Evolutionary conservation across 2,329 filamentous ascomycete species (phyloP).

Genomic region (Cytospora mali): DNA sequence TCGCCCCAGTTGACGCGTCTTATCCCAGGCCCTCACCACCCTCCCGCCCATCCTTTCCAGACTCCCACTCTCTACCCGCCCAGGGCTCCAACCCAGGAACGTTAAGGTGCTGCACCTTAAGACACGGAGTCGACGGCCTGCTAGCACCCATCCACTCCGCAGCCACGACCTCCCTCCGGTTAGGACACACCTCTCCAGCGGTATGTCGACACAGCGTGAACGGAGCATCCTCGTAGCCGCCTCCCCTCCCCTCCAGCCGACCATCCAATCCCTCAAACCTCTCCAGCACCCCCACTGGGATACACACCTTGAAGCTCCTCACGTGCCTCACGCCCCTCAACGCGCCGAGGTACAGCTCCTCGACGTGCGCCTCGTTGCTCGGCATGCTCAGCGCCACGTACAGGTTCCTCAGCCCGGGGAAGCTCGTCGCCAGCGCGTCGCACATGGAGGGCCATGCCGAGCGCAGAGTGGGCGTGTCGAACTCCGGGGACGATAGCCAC

Average conservation of each 20-base stretch:
- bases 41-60: constrained; percentile 9
- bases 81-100: constrained; percentile 23
- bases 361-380: constrained; percentile 14
- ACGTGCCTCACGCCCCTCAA: constrained; percentile 17
- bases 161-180: constrained; percentile 26
- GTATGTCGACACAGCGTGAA: constrained; percentile 25
- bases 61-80: constrained; percentile 17
- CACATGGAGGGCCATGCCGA: constrained; percentile 26
- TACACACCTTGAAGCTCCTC: constrained; percentile 26
- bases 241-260: constrained; percentile 6
- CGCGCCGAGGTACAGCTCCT: constrained; percentile 24
- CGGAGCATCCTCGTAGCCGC: not conserved
- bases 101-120: constrained; percentile 18
- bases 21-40: no score
- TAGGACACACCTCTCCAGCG: constrained; percentile 25
- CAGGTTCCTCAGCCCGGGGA: constrained; percentile 23
- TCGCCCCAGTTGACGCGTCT: no score
- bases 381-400: constrained; percentile 26
- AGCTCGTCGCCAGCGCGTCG: constrained; percentile 20
- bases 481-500: constrained; percentile 21
- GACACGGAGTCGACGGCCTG: constrained; percentile 21
- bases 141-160: constrained; percentile 25
- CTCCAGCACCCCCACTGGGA: constrained; percentile 25
- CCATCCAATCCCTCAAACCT: constrained; percentile 17
- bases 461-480: constrained; percentile 23